Conservation (phyloP, 2,329 filamentous ascomycete genomes). For the Stagonosporopsis chrysanthemi region DNA sequence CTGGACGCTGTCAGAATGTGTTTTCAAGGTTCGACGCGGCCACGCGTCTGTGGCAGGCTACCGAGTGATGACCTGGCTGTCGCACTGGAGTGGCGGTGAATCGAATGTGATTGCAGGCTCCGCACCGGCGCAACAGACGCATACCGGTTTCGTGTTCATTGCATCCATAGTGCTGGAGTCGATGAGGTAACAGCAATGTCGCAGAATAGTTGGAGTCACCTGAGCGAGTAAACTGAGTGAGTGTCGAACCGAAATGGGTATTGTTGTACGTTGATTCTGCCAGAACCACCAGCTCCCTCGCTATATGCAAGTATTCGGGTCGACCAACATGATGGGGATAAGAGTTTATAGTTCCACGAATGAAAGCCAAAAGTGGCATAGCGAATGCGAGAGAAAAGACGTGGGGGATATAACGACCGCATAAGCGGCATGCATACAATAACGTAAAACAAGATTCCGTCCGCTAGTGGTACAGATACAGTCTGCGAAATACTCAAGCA, state of each 20-base stretch:
- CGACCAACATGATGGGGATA: constrained; percentile 6
- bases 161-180: constrained; percentile 5
- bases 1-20: not conserved
- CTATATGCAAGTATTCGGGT: constrained; percentile 20
- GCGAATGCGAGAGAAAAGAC: constrained; percentile 25
- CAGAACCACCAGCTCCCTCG: constrained; percentile 21
- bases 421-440: constrained; percentile 20
- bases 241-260: constrained; percentile 21
- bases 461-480: constrained; percentile 17
- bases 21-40: not conserved
- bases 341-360: constrained; percentile 11
- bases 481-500: not conserved
- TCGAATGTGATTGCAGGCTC: not conserved
- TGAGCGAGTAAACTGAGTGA: not conserved
- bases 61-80: not conserved
- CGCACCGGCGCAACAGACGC: constrained; percentile 1
- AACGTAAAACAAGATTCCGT: constrained; percentile 15
- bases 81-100: constrained; percentile 28
- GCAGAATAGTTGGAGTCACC: not conserved
- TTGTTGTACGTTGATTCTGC: constrained; percentile 14
- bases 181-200: constrained; percentile 1
- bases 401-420: constrained; percentile 21
- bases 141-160: constrained; percentile 7
- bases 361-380: constrained; percentile 9
- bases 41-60: not conserved